Evolutionary conservation across 768 basidiomycete genomes (phyloP).

Genomic region (Auricularia heimuer): DNA sequence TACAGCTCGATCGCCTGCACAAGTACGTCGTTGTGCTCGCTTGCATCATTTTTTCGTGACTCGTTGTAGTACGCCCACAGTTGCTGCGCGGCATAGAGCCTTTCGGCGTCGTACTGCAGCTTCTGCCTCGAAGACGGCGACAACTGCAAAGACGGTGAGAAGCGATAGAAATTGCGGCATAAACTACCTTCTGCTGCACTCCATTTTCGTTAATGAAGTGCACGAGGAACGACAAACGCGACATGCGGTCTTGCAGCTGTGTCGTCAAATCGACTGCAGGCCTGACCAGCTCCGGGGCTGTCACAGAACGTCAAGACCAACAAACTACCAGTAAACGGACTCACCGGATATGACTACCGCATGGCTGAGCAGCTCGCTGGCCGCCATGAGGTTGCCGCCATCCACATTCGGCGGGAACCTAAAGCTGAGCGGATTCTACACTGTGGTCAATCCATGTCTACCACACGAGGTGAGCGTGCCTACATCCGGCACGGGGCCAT

Average conservation of each 20-base stretch:
- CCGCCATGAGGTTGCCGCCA: conserved; percentile 68
- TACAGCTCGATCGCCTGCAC: conserved; percentile 55
- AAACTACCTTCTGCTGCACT: conserved; percentile 56
- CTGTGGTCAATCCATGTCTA: neutral
- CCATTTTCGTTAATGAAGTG: conserved; percentile 83
- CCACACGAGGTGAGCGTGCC: conserved; percentile 5
- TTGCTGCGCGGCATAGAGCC: conserved; percentile 68
- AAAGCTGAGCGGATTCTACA: conserved; percentile 67
- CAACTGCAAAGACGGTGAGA: conserved; percentile 40
- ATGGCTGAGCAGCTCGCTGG: conserved; percentile 64
- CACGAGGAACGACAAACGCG: conserved; percentile 76
- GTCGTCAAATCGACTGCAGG: conserved; percentile 71
- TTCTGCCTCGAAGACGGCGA: conserved; percentile 68
- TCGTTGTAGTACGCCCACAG: conserved; percentile 75
- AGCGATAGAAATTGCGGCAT: neutral
- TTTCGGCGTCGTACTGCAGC: conserved; percentile 77
- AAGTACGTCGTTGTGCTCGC: conserved; percentile 51
- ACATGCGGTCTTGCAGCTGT: conserved; percentile 66
- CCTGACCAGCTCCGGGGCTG: conserved; percentile 58
- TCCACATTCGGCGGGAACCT: conserved; percentile 74
- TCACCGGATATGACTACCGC: conserved; percentile 67
- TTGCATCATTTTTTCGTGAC: conserved; percentile 36
- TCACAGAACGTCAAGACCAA: conserved; percentile 6
- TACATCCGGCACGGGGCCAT: conserved; percentile 59
- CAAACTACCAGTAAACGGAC: conserved; percentile 7